Conservation (phyloP, 306 rosid genomes). For the Neltuma alba region DNA sequence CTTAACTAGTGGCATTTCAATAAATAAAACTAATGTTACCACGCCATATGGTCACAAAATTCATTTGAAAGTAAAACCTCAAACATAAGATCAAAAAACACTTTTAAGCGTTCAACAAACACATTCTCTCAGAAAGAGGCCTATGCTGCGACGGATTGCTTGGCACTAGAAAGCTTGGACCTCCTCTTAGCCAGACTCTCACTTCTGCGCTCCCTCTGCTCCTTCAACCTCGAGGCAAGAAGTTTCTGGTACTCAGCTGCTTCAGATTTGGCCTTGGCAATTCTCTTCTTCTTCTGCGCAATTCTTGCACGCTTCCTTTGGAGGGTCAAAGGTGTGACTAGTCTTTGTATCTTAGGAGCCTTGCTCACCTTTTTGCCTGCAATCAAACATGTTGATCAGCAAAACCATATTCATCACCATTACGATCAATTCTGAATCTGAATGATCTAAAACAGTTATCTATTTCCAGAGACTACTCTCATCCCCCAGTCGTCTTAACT, state of each 20-base stretch:
- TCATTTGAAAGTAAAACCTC: background rate
- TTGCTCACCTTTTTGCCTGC: constrained; percentile 45
- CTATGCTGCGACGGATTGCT: constrained; percentile 24
- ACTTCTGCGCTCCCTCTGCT: constrained; percentile 31
- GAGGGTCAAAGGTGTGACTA: constrained; percentile 37
- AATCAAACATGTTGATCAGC: background rate
- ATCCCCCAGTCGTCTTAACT: background rate
- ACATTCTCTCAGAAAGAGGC: constrained; percentile 7
- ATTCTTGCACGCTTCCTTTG: constrained; percentile 42
- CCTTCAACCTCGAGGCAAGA: constrained; percentile 34
- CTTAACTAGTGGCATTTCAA: background rate
- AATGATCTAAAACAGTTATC: background rate
- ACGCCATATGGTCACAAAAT: background rate
- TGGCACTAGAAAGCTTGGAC: constrained; percentile 35
- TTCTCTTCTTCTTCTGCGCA: constrained; percentile 45
- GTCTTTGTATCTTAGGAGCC: constrained; percentile 35
- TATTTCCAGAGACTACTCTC: background rate
- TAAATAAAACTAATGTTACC: background rate
- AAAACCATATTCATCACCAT: background rate
- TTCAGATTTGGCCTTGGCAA: constrained; percentile 44
- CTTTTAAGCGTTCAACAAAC: background rate
- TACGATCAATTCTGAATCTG: background rate
- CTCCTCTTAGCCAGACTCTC: constrained; percentile 43
- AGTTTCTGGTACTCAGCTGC: constrained; percentile 47
- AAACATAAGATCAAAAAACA: background rate